Evolutionary conservation across 352 stramenopile species (phyloP), one percentile per base, ranked within the genome.

Genomic region (Phytophthora fragariaefolia): DNA sequence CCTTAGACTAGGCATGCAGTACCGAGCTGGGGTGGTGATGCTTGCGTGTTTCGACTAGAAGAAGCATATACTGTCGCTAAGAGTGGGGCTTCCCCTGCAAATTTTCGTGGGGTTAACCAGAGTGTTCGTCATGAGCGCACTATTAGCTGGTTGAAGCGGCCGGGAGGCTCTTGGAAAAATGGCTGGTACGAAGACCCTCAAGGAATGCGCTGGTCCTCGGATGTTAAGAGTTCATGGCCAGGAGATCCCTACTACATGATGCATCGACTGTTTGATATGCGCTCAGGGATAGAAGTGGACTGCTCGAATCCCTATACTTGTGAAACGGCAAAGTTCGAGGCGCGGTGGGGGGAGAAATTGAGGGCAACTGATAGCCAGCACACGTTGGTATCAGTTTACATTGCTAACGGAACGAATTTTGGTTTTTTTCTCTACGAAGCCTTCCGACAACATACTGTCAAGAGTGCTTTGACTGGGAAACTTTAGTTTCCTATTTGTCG

Each of bases 1-100:
- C 6, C 50, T 0, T 43, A 40, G 12, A 13, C 26, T 7, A 66
- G 70, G 3, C 77, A 69, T n/a, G 70, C 27, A 2, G 24, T 86
- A 0, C 78, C 75, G 0, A 66, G 64, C 0, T 56, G 18, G 22
- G 73, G 79, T 42, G 77, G 78, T 23, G 34, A 43, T 51, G 32
- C 66, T 6, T 72, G 65, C 20, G 52, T 66, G 36, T 55, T 61
- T 48, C 61, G 51, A 1, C 47, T 69, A 17, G 45, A 43, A 56
- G 28, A 51, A 10, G 23, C 20, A 1, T 63, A 55, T 38, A n/a
- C 13, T 15, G 10, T 10, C 10, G 32, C 3, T 7, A 23, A n/a
- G 3, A 23, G 23, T 18, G 34, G 10, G 9, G 12, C 13, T 23
- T 48, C 23, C 22, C 9, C 34, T 22, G 46, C 46, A 28, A 38